phyloP scores from a whole-genome alignment of 2,329 filamentous ascomycete genomes.

The Penicillium crustosum region DNA sequence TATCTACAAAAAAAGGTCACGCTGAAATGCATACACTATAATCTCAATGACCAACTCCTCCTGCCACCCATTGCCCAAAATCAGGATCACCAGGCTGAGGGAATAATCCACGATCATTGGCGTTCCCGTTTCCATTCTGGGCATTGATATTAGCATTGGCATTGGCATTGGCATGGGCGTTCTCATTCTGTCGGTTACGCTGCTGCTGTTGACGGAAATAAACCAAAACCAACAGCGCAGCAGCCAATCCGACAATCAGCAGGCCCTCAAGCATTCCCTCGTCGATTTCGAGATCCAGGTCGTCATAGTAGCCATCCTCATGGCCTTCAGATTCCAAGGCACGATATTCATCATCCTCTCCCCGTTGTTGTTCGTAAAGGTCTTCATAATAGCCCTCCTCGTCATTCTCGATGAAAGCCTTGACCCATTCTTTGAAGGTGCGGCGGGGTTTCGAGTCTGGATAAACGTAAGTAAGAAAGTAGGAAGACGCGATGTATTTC shows the following conservation, averaged over 20 bases:
- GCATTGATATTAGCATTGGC: constrained; percentile 26
- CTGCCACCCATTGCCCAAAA: constrained; percentile 66
- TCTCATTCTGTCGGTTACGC: constrained; percentile 39
- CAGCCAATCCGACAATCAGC: constrained; percentile 75
- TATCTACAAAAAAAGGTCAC: constrained; percentile 19
- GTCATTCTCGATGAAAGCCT: constrained; percentile 75
- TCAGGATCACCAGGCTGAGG: constrained; percentile 67
- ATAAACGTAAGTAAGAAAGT: not conserved
- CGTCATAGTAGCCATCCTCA: constrained; percentile 59
- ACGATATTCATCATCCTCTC: constrained; percentile 34
- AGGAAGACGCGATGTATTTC: not conserved
- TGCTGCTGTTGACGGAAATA: constrained; percentile 65
- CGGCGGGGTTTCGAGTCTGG: constrained; percentile 70
- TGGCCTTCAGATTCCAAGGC: constrained; percentile 33
- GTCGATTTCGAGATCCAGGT: constrained; percentile 63
- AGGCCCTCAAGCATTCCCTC: constrained; percentile 82
- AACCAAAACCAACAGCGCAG: constrained; percentile 71
- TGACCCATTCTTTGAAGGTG: constrained; percentile 82
- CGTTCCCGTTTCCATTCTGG: constrained; percentile 29
- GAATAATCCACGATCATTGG: constrained; percentile 57
- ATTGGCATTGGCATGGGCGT: constrained; percentile 33
- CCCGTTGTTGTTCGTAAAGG: constrained; percentile 41
- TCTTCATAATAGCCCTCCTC: constrained; percentile 66
- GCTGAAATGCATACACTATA: constrained; percentile 1
- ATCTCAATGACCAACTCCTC: constrained; percentile 59